A percentile compares a stretch with the other conserved stretches of the same genome.
Evolutionary conservation across 208 protist species (phyloP).

Genomic region (Acanthamoeba quina): DNA sequence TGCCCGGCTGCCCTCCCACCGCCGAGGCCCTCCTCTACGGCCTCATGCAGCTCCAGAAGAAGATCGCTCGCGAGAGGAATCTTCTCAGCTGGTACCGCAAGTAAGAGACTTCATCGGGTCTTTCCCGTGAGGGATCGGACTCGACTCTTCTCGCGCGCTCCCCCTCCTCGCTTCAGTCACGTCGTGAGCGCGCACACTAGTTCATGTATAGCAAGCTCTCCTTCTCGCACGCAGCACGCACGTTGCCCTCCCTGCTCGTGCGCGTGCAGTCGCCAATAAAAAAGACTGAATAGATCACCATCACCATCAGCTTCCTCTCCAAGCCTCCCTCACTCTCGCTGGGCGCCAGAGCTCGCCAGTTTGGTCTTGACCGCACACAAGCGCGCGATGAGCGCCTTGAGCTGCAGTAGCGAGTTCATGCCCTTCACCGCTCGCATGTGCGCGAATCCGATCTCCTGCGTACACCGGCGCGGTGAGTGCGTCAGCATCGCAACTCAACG

Average conservation of each 20-base stretch:
- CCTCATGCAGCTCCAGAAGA: constrained; percentile 90
- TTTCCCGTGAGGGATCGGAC: not conserved
- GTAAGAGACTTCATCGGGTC: constrained; percentile 64
- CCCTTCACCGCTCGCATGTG: constrained; percentile 92
- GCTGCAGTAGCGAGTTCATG: constrained; percentile 89
- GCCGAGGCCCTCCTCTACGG: constrained; percentile 93
- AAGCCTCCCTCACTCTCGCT: not conserved
- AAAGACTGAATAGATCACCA: not conserved
- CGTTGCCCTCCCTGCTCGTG: not conserved
- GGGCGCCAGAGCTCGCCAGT: not conserved
- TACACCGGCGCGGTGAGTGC: not conserved
- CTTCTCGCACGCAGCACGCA: not conserved
- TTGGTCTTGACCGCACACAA: constrained; percentile 78
- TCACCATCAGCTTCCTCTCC: not conserved
- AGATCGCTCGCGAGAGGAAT: constrained; percentile 83
- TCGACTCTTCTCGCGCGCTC: not conserved
- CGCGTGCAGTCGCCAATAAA: not conserved
- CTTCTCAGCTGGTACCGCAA: constrained; percentile 87
- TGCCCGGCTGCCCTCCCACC: constrained; percentile 98
- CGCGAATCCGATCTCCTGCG: constrained; percentile 89
- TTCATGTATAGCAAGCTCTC: constrained; percentile 18
- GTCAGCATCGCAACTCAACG: not conserved
- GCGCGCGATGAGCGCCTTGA: constrained; percentile 88
- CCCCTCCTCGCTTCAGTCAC: not conserved
- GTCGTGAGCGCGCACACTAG: not conserved